Base-by-base conservation (phyloP, 306 rosid genomes). In the Cucurbita argyrosperma region DNA sequence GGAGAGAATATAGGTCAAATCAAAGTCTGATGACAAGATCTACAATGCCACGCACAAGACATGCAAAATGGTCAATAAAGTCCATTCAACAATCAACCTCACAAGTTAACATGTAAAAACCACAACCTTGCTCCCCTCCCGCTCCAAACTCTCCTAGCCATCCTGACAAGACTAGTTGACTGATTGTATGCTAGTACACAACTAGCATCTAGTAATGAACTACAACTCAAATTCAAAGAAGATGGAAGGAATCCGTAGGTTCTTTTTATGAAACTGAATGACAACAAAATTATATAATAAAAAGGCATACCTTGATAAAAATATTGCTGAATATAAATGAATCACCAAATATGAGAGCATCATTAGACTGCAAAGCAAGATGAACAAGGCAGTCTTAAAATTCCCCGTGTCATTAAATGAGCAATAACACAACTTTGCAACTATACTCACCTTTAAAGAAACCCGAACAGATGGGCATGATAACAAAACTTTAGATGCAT, bases 291-390 rank as follows among this genome's bases (percentile, higher is more conserved):
- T 66, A 19, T 19, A 21, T 19, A 23, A 66, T 53, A 21, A 45
- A 45, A 64, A 5, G 61, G 65, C 61, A 69, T 75, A 91, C 99
- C 97, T 91, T 91, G 84, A 94, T 79, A 79, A 91, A 94, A 70
- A 83, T 85, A 81, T 80, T 80, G 84, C 99, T 89, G 74, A 94
- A 79, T 68, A 94, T 85, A 81, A 80, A 91, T 56, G 84, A 84
- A 67, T 91, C 99, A 78, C 96, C 96, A 60, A 94, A 89, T 82
- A 91, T 82, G 76, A 78, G 81, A 49, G 96, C 96, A 71, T 83
- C 87, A 80, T 88, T 85, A 77, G 96, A 84, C 99, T 94, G 96
- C 87, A 87, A 84, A 78, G 72, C 71, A 76, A 70, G 63, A 79
- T 56, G n/a, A 85, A 43, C 30, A 53, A 69, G 21, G 72, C 60